phyloP scores from a whole-genome alignment of 257 asterid genomes.

The Penstemon davidsonii region DNA sequence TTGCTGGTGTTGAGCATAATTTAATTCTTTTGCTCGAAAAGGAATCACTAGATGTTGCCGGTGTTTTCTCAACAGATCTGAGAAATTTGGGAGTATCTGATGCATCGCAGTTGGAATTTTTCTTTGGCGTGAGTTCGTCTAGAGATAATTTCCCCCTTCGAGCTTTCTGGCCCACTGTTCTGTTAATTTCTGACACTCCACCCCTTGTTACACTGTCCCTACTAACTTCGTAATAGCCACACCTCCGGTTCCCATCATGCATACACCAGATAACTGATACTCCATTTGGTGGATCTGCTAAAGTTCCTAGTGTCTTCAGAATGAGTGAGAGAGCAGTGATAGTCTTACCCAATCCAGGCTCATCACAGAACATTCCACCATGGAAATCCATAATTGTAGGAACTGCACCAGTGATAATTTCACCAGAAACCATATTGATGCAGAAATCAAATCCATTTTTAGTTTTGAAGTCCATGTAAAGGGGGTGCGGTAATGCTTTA shows the following conservation, averaged over 20 bases:
- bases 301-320: conserved; percentile 81
- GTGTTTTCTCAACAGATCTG: conserved; percentile 37
- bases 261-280: conserved; percentile 73
- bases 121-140: conserved; percentile 55
- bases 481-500: conserved; percentile 65
- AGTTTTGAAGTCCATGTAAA: conserved; percentile 59
- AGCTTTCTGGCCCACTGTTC: conserved; percentile 47
- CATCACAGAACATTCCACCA: conserved; percentile 99
- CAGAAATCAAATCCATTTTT: conserved; percentile 70
- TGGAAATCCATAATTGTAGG: conserved; percentile 71
- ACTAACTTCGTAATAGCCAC: conserved; percentile 83
- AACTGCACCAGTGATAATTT: conserved; percentile 50
- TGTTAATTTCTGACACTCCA: conserved; percentile 33
- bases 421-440: conserved; percentile 77
- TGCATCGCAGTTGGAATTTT: conserved; percentile 32
- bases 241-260: conserved; percentile 64
- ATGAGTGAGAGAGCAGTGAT: conserved; percentile 86
- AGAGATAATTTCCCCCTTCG: conserved; percentile 69
- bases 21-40: conserved; percentile 37
- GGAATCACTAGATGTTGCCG: conserved; percentile 36
- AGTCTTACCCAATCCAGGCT: conserved; percentile 98
- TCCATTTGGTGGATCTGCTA: conserved; percentile 73
- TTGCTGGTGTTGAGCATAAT: conserved; percentile 39
- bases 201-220: conserved; percentile 40
- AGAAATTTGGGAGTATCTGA: conserved; percentile 31